phyloP scores from a whole-genome alignment of 1,139 yeast species.

The Debaryomycetaceae sp. region DNA sequence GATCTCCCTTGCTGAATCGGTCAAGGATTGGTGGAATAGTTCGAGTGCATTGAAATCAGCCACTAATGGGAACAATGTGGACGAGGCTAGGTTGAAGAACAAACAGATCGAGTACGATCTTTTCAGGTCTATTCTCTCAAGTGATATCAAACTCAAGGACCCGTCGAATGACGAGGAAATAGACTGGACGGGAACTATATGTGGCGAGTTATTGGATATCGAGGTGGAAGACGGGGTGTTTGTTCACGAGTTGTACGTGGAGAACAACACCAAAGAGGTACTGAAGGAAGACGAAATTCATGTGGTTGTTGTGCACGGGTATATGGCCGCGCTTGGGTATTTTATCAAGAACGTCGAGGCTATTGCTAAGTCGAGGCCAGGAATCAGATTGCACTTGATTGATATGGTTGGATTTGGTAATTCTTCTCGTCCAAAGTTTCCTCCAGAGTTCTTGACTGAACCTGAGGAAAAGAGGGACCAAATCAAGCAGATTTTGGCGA shows the following conservation, averaged over 20 bases:
- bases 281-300: conserved; percentile 18
- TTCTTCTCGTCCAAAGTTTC: conserved; percentile 40
- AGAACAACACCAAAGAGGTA: conserved; percentile 18
- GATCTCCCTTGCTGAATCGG: conserved; percentile 25
- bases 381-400: conserved; percentile 31
- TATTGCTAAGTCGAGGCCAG: conserved; percentile 30
- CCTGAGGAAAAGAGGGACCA: conserved; percentile 20
- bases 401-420: conserved; percentile 49
- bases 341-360: conserved; percentile 39
- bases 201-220: conserved; percentile 30
- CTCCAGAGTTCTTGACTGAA: conserved; percentile 24
- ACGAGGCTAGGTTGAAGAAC: conserved; percentile 23
- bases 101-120: conserved; percentile 33
- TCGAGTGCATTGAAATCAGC: conserved; percentile 25
- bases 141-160: conserved; percentile 23
- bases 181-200: conserved; percentile 4
- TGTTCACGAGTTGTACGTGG: conserved; percentile 39
- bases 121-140: conserved; percentile 31
- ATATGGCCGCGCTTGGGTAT: conserved; percentile 48
- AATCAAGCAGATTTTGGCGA: conserved; percentile 30
- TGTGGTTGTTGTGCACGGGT: conserved; percentile 41
- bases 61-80: not conserved
- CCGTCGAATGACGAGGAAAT: conserved; percentile 6
- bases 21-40: conserved; percentile 42
- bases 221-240: conserved; percentile 26